phyloP scores from a whole-genome alignment of 176 grass and related monocot species.

The Aegilops bicornis region DNA sequence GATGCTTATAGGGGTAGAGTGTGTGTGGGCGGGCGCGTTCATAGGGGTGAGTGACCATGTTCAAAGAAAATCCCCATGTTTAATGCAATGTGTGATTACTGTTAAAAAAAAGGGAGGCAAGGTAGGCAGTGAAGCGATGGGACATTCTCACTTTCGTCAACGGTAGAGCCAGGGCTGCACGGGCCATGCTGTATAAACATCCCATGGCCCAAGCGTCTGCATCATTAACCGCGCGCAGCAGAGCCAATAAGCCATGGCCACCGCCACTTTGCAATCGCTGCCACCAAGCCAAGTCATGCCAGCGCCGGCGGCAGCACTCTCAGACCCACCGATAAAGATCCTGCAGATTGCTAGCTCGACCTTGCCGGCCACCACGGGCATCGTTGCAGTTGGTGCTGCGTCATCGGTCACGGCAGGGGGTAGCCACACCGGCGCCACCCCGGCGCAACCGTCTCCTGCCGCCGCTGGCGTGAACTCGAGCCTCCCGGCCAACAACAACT shows the following conservation, averaged over 20 bases:
- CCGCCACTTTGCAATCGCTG: neutral
- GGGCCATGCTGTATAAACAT: neutral
- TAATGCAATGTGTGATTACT: too few relatives aligned
- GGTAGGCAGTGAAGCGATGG: neutral
- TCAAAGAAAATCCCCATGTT: too few relatives aligned
- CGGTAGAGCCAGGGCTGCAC: neutral
- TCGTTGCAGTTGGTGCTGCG: neutral
- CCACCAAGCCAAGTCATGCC: neutral
- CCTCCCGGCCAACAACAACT: neutral
- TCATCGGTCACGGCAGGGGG: neutral
- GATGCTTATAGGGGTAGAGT: too few relatives aligned
- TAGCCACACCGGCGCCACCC: neutral
- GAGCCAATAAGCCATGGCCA: neutral
- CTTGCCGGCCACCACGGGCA: neutral
- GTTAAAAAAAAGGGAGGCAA: too few relatives aligned
- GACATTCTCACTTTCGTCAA: neutral
- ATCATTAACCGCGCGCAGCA: neutral
- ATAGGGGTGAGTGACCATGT: too few relatives aligned
- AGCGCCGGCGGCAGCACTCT: neutral
- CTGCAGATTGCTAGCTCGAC: neutral
- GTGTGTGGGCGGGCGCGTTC: too few relatives aligned
- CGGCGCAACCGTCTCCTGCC: too few relatives aligned
- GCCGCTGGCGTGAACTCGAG: neutral
- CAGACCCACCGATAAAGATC: neutral
- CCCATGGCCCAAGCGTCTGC: neutral